These are phyloP conservation scores for Arxiozyma bovina DNA, from an alignment of 1,139 yeast genomes.

Conservation along the genomic window DNA sequence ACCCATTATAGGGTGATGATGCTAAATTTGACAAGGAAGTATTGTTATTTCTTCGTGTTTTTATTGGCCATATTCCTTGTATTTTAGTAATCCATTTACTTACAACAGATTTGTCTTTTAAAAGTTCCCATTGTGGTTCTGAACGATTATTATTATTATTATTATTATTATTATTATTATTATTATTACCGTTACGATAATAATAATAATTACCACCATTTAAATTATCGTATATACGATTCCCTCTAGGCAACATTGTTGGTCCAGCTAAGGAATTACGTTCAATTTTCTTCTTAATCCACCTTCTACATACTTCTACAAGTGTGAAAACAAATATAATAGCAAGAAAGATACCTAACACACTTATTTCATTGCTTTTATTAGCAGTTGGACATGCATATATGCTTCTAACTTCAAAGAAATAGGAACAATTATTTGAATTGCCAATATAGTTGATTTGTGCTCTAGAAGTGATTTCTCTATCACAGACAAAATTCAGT, in stretches of 20 bases:
- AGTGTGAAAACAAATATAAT: slow-evolving; percentile 32
- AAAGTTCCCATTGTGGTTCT: slow-evolving; percentile 17
- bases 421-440: slow-evolving; percentile 67
- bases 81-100: not conserved
- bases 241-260: not conserved
- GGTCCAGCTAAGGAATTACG: not conserved
- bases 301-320: slow-evolving; percentile 32
- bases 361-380: slow-evolving; percentile 31
- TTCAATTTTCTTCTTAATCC: slow-evolving; percentile 16
- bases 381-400: slow-evolving; percentile 84
- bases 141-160: not conserved
- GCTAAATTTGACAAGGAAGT: not conserved
- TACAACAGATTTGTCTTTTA: slow-evolving; percentile 6
- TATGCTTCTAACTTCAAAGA: slow-evolving; percentile 77
- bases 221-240: not conserved
- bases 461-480: slow-evolving; percentile 61
- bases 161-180: not conserved
- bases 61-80: not conserved
- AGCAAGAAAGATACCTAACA: slow-evolving; percentile 28
- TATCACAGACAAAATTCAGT: slow-evolving; percentile 70
- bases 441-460: slow-evolving; percentile 63
- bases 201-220: no score
- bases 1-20: not conserved
- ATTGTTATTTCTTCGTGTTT: not conserved
- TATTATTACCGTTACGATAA: not conserved